Evolutionary conservation across 2,329 filamentous ascomycete species (phyloP).

Genomic region (Podosphaera xanthii): DNA sequence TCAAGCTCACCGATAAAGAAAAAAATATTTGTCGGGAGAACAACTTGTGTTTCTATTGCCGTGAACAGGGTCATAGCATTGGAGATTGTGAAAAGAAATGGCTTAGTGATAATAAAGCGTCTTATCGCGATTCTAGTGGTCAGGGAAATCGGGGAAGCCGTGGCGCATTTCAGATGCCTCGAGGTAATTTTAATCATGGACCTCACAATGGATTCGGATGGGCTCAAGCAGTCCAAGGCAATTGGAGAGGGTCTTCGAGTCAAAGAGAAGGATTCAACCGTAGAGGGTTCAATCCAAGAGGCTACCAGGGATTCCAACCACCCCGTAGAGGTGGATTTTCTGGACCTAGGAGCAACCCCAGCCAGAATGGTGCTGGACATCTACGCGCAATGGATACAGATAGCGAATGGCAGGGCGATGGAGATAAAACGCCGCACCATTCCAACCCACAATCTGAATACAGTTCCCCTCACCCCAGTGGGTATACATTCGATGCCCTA

Average conservation of each 20-base stretch:
- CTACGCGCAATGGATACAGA: background rate
- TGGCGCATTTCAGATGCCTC: background rate
- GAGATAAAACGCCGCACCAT: background rate
- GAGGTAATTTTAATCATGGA: too few species aligned
- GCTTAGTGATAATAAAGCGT: background rate
- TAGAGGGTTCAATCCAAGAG: background rate
- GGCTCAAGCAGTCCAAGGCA: background rate
- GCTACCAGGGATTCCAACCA: background rate
- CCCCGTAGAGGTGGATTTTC: background rate
- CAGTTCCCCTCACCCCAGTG: background rate
- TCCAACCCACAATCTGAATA: background rate
- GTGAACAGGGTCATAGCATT: background rate
- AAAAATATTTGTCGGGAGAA: too few species aligned
- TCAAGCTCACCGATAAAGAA: too few species aligned
- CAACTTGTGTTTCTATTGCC: background rate
- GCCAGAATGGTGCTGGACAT: background rate
- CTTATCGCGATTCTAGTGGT: background rate
- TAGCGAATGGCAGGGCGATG: background rate
- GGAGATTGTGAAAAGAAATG: background rate
- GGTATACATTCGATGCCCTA: background rate
- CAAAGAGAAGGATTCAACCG: background rate
- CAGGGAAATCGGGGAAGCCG: background rate
- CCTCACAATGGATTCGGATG: too few species aligned
- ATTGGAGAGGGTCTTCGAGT: background rate
- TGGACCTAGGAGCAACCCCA: too few species aligned